Percentiles rank a stretch among this genome's conserved stretches.
phyloP scores from a whole-genome alignment of 768 basidiomycete genomes.

The Pulveroboletus sp. region DNA sequence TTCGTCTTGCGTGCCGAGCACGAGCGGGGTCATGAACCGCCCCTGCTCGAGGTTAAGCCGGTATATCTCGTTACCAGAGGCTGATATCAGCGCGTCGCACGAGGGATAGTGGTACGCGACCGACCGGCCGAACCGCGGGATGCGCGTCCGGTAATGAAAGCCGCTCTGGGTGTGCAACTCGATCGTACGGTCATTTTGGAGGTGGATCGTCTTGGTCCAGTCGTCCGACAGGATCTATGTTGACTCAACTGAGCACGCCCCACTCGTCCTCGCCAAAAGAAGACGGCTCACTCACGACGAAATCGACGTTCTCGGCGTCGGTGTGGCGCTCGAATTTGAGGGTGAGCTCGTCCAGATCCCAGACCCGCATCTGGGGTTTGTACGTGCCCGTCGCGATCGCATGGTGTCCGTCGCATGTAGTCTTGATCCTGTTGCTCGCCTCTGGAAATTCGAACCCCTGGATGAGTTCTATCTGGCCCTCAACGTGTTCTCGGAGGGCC shows the following conservation, averaged over 20 bases:
- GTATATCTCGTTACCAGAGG: constrained; percentile 83
- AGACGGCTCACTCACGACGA: constrained; percentile 74
- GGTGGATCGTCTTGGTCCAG: constrained; percentile 97
- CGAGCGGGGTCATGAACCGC: constrained; percentile 80
- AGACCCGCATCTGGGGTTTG: constrained; percentile 95
- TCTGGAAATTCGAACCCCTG: constrained; percentile 98
- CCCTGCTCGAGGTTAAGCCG: constrained; percentile 96
- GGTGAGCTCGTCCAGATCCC: constrained; percentile 89
- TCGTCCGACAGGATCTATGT: constrained; percentile 88
- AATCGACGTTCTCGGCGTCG: constrained; percentile 96
- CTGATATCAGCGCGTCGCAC: constrained; percentile 84
- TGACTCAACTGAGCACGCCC: neutral
- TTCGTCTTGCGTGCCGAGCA: constrained; percentile 47
- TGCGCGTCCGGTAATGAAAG: constrained; percentile 86
- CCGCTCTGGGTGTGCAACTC: constrained; percentile 94
- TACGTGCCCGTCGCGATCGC: constrained; percentile 94
- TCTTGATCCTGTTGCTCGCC: constrained; percentile 87
- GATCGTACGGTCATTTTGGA: constrained; percentile 93
- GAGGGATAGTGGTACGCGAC: constrained; percentile 92
- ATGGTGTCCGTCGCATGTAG: constrained; percentile 89
- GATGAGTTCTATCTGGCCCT: constrained; percentile 85
- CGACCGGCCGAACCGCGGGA: constrained; percentile 91
- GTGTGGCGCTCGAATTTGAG: constrained; percentile 95
- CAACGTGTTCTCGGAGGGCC: constrained; percentile 64
- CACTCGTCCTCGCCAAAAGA: neutral